phyloP scores from a whole-genome alignment of 2,329 filamentous ascomycete species.

The Monosporascus sp. region DNA sequence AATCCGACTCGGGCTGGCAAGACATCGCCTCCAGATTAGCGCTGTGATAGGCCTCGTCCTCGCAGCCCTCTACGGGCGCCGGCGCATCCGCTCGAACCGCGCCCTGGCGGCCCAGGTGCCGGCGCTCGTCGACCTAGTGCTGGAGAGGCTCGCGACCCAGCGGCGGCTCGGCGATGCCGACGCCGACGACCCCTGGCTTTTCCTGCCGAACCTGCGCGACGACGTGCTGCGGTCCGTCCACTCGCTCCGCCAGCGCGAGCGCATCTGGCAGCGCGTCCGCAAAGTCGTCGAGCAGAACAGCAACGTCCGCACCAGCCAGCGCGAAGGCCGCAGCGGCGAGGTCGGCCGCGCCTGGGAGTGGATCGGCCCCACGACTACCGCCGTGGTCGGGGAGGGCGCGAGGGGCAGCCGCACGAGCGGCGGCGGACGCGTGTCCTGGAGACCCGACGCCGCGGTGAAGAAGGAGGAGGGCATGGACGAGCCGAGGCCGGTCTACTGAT shows the following conservation, averaged over 20 bases:
- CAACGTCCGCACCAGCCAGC: constrained; percentile 74
- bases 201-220: constrained; percentile 83
- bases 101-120: constrained; percentile 71
- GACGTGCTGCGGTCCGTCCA: constrained; percentile 84
- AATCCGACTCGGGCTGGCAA: constrained; percentile 73
- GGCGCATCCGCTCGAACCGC: constrained; percentile 56
- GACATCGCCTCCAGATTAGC: constrained; percentile 82
- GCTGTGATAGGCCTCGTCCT: constrained; percentile 49
- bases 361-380: constrained; percentile 54
- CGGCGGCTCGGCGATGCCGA: constrained; percentile 70
- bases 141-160: constrained; percentile 77
- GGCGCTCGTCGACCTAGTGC: constrained; percentile 73
- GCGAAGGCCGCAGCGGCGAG: constrained; percentile 62
- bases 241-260: constrained; percentile 67
- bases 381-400: constrained; percentile 40
- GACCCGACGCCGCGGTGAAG: constrained; percentile 33
- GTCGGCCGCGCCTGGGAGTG: constrained; percentile 65
- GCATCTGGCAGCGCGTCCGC: constrained; percentile 78
- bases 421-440: constrained; percentile 44
- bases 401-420: not conserved
- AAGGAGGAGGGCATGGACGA: constrained; percentile 28
- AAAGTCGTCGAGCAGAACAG: constrained; percentile 88
- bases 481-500: constrained; percentile 30
- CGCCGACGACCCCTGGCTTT: constrained; percentile 72
- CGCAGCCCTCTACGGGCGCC: constrained; percentile 56